Base-by-base conservation (phyloP, 257 asterid species). In the Plantago ovata region DNA sequence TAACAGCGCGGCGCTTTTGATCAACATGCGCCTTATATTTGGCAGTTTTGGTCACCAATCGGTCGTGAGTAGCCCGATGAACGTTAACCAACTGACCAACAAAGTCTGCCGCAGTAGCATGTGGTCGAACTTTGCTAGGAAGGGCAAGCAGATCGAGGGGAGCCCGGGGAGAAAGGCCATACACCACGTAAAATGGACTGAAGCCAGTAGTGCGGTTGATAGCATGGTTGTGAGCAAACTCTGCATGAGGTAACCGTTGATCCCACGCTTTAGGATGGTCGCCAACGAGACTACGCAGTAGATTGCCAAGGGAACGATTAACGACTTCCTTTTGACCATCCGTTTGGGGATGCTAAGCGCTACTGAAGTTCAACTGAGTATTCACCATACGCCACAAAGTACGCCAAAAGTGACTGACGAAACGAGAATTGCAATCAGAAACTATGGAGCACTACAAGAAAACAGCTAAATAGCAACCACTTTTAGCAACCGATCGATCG, bases 301-400 rank as follows among this genome's bases (percentile, higher is more conserved):
- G 9, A 20, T 63, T 48, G 0, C 75, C 66, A 0, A 63, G 13
- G 0, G 70, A 46, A 0, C 36, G 54, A 14, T 62, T 62, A 0
- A 69, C 70, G 0, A 61, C 64, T 43, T 67, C 60, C 0, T 48
- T 67, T 33, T 60, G 64, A 0, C 56, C 61, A 16, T 67, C 67
- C 11, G 15, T 51, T 7, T 68, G 41, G 1, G 68, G 68, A 12
- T 68, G 73, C 7, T 62, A 62, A 0, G 69, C 55, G 13, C 59
- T 61, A 10, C 61, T 56, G 14, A 48, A 63, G 9, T 39, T 9
- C 4, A 69, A 21, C 1, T 6, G 0, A 0, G 61, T 62, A 13
- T 53, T 23, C 0, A 53, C 55, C 10, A 33, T 1, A 1, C 38
- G 33, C 75, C 66, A 64, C 9, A 63, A 14, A 8, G 52, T 50